Base-by-base conservation (phyloP, 208 protist genomes). In the Trichomonas vaginalis region DNA sequence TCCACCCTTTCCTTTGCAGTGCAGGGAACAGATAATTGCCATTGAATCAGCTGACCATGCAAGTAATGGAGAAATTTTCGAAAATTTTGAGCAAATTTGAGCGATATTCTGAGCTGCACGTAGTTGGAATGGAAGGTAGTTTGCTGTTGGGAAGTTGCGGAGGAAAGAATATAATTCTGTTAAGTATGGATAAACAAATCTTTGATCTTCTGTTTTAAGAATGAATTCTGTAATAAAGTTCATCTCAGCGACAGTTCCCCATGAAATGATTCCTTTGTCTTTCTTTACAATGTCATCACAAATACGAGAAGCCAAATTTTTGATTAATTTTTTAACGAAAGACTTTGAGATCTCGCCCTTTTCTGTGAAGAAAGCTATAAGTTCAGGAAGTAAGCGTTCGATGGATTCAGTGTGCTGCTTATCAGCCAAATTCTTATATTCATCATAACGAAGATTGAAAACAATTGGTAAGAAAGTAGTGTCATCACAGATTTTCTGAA, bases 61-160 rank as follows among this genome's bases (percentile, higher is more conserved):
- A 51, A 92, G 86, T 6, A 92, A 10, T 51, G 86, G 86, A 14
- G 17, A 42, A 47, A 51, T n/a, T 48, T 48, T 45, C 21, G 12
- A 42, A 32, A 92, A 92, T 92, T 35, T 39, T 45, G 48, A 8
- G 21, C 40, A 92, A 92, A 92, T 35, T 1, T 35, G 0, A 56
- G 42, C 2, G 10, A 51, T n/a, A 51, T 48, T 48, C 10, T 21
- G 8, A 21, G 45, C 40, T 39, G 56, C 45, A 17, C 86, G 86
- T 51, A 92, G 42, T 32, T 92, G 86, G 86, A 92, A 92, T 35
- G 86, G 86, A 51, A 92, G 45, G 37, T 92, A 92, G 17, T n/a
- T 39, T 1, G 42, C 45, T 27, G 46, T 49, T 23, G 86, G 86
- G 45, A 92, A 92, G 45, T 92, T 35, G 2, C 45, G 42, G 27